Base-by-base conservation (phyloP, 768 basidiomycete species). In the Pisolithus albus region DNA sequence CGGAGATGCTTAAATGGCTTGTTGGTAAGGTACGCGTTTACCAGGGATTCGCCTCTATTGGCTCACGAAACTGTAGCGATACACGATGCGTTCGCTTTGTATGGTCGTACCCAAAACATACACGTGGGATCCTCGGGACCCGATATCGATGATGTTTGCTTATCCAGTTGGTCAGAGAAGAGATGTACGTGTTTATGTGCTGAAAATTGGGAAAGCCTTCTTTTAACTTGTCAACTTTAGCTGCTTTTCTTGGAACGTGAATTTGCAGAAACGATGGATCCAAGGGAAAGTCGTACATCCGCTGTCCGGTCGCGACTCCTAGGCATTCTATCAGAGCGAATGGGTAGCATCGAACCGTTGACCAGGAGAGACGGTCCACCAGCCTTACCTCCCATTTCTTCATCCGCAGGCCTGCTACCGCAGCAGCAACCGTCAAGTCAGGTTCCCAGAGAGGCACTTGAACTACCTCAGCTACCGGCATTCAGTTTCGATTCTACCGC, bases 1-100 rank as follows among this genome's bases (percentile, higher is more conserved):
- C 76, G 7, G 92, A 95, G 67, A 92, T 94, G 87, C 73, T 94
- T 54, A 88, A 84, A 63, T 95, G 92, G 92, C 72, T 93, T 42
- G 80, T 90, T 55, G 90, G 90, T 92, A 52, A 64, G 83, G 74
- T 26, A n/a, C 44, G 26, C 11, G 43, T 13, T 7, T n/a, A 11
- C n/a, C 46, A 16, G 30, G 15, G 47, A 18, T 26, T 26, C 28
- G 11, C 43, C 9, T 10, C 45, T 37, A 11, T 44, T 23, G 21
- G 43, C 51, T 62, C 48, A 63, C 45, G 16, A 44, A 53, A 52
- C 40, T 53, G 49, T 58, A 89, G 89, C 80, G 13, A 74, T 93
- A 38, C 92, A 93, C 59, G 91, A 92, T 64, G 82, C 86, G 2
- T 96, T 93, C 64, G 78, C 78, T 47, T 74, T 98, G 19, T 95